A percentile compares a stretch with the other conserved stretches of the same genome.
Conservation (phyloP, 176 grass and related monocot species). For the Canna indica region DNA sequence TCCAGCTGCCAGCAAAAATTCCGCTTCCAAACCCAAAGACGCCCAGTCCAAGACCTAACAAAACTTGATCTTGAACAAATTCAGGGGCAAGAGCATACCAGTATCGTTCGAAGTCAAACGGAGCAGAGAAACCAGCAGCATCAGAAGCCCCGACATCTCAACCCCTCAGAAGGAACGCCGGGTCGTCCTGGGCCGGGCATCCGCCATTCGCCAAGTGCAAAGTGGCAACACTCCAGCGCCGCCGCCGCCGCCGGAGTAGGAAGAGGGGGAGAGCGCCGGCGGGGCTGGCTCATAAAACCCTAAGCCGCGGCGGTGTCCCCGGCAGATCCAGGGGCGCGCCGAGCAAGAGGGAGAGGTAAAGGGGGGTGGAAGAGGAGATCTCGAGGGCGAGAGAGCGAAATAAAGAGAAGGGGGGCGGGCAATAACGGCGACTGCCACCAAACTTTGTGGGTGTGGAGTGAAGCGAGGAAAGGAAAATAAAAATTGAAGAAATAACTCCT, state of each 20-base stretch:
- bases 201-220: not conserved
- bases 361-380: not conserved
- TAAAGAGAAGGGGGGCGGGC: not conserved
- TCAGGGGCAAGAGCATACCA: not conserved
- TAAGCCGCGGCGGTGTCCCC: not conserved
- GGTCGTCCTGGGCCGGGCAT: not conserved
- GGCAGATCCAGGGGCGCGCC: not conserved
- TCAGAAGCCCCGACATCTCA: slow-evolving; percentile 6
- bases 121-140: slow-evolving; percentile 3
- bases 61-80: not conserved
- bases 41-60: not conserved
- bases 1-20: not conserved
- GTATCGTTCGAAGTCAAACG: not conserved
- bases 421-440: slow-evolving; percentile 11
- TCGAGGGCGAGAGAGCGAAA: not conserved
- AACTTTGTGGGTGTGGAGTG: slow-evolving; percentile 11
- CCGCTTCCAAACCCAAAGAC: not conserved
- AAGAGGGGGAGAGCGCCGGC: not conserved
- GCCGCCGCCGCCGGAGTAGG: not conserved
- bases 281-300: slow-evolving; percentile 1
- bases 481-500: not conserved
- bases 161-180: not conserved
- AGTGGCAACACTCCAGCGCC: not conserved
- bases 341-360: not conserved
- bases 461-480: not conserved